Conservation (phyloP, 768 basidiomycete genomes). For the Psilocybe sp. region DNA sequence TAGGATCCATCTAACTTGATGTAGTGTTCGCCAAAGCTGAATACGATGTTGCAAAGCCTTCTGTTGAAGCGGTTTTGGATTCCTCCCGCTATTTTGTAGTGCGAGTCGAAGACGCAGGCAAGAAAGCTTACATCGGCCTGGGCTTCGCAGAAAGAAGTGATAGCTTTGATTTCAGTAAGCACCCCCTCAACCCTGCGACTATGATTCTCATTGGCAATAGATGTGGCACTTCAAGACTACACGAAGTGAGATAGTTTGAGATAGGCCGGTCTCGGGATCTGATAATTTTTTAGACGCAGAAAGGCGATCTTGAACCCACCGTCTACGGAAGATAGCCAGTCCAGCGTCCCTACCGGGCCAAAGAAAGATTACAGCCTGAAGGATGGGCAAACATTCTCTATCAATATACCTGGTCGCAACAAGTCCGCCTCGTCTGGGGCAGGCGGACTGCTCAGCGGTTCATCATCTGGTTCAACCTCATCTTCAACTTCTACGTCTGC, state of each 20-base stretch:
- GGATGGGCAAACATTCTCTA: conserved; percentile 93
- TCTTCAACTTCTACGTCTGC: conserved; percentile 29
- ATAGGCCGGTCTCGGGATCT: not conserved
- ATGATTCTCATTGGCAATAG: conserved; percentile 31
- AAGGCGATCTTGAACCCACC: conserved; percentile 61
- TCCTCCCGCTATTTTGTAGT: conserved; percentile 95
- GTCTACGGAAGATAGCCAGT: conserved; percentile 43
- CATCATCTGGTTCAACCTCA: conserved; percentile 17
- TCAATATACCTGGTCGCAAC: conserved; percentile 81
- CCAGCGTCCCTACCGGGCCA: conserved; percentile 70
- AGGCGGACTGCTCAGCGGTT: conserved; percentile 34
- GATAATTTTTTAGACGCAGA: conserved; percentile 46
- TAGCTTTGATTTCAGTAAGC: conserved; percentile 85
- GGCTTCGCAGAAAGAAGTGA: conserved; percentile 88
- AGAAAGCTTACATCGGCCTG: conserved; percentile 91
- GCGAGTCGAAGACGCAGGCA: conserved; percentile 83
- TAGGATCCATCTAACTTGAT: conserved; percentile 16
- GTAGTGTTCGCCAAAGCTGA: conserved; percentile 85
- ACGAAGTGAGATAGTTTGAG: conserved; percentile 71
- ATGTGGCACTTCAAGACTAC: conserved; percentile 85
- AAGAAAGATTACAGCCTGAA: conserved; percentile 94
- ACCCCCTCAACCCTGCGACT: not conserved
- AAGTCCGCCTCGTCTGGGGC: conserved; percentile 27
- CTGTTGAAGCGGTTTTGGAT: conserved; percentile 93
- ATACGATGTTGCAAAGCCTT: conserved; percentile 76